Evolutionary conservation across 2,329 filamentous ascomycete genomes (phyloP), one percentile per base, ranked within the genome.

Genomic region (Fusarium anguioides): DNA sequence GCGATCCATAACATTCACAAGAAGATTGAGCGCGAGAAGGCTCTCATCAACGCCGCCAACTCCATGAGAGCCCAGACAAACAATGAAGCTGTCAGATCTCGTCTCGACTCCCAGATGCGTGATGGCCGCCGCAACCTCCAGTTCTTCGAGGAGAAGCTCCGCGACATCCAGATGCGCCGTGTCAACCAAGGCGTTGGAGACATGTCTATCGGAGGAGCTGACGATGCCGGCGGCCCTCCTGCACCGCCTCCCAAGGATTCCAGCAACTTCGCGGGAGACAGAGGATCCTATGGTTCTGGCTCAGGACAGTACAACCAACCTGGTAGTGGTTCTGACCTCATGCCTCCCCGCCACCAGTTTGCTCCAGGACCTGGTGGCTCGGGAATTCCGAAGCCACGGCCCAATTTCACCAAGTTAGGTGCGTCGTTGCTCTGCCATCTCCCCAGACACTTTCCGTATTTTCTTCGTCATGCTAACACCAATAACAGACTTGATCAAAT

Each of bases 11-110:
- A 93, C 80, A 94, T 99, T 82, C 89, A 91, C 82, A 91, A 90
- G 84, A 98, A 99, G 91, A 98, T 99, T 81, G 93, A 97, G 85
- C 90, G 95, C 79, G 96, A 99, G 82, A 95, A 94, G 85, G 92
- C 91, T 75, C 89, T 98, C 76, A 96, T 99, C 84, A 92, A 92
- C 80, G 95, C 93, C 75, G 95, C 95, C 72, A 96, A 93, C 81
- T 89, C 92, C 74, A 97, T 99, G 94, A 91, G 94, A 81, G 91
- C 94, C 81, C 94, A 96, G 79, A 97, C 95, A 73, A 93, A 93
- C 83, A 99, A 99, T 80, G 91, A 94, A 72, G 87, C 89, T 64
- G 95, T 98, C 69, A 91, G 94, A 76, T 94, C 94, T 73, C 89
- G 93, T 75, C 89, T 97, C 78, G 95, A 98, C 77, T 91, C 90